Percentiles rank a stretch among this genome's conserved stretches.
Conservation (phyloP, 108 stramenopile genomes). For the Nitzschia inconspicua region DNA sequence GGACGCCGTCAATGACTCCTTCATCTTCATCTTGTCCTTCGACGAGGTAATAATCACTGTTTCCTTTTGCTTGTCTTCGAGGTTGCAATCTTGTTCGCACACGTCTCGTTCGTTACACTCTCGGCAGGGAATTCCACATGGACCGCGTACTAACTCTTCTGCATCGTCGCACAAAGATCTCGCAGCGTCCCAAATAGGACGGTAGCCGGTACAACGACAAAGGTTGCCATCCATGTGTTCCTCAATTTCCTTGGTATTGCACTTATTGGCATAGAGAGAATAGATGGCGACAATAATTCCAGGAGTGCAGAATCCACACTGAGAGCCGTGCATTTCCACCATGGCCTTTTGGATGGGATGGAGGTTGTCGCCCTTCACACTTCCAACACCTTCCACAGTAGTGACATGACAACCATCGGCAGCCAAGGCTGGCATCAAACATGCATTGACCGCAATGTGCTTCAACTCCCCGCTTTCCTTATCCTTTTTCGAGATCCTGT, state of each 20-base stretch:
- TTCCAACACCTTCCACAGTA: conserved; percentile 90
- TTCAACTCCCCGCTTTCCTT: conserved; percentile 17
- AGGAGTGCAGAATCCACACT: conserved; percentile 97
- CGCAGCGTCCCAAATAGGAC: conserved; percentile 96
- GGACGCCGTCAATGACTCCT: conserved; percentile 31
- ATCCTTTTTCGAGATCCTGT: conserved; percentile 45
- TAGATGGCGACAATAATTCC: conserved; percentile 94
- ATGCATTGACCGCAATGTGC: conserved; percentile 85
- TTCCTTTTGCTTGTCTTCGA: conserved; percentile 34
- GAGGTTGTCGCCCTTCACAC: conserved; percentile 60
- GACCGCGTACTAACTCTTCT: conserved; percentile 48
- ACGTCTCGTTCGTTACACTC: conserved; percentile 71
- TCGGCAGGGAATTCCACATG: conserved; percentile 70
- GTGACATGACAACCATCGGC: conserved; percentile 87
- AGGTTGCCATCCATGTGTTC: conserved; percentile 94
- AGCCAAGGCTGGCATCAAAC: conserved; percentile 86
- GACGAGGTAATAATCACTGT: conserved; percentile 44
- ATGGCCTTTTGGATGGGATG: conserved; percentile 93
- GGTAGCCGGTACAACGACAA: conserved; percentile 92
- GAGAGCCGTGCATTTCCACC: conserved; percentile 91
- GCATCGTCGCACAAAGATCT: conserved; percentile 59
- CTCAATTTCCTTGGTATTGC: conserved; percentile 57
- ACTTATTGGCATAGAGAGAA: conserved; percentile 67
- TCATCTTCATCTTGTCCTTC: conserved; percentile 43
- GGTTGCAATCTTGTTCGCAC: conserved; percentile 76